phyloP scores from a whole-genome alignment of 257 asterid species.

The Anisodus acutangulus region DNA sequence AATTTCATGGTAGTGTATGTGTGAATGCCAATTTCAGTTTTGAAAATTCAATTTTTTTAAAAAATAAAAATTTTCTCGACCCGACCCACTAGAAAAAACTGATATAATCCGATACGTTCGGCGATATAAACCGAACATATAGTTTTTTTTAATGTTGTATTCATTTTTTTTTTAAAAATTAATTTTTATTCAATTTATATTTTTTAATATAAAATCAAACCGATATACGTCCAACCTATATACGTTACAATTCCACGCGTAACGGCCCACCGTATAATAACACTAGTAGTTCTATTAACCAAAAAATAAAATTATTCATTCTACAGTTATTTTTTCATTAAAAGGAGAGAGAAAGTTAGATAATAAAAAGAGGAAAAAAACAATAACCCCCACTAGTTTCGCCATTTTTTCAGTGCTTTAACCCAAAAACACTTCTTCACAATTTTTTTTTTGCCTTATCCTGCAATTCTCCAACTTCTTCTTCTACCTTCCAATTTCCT shows the following conservation, averaged over 20 bases:
- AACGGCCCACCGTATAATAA: constrained; percentile 54
- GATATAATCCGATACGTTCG: too few species aligned
- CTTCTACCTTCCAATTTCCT: constrained; percentile 29
- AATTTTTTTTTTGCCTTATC: neutral
- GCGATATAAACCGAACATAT: too few species aligned
- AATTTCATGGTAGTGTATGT: too few species aligned
- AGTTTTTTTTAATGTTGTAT: too few species aligned
- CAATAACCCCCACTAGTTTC: constrained; percentile 81
- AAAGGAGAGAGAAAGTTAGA: constrained; percentile 10
- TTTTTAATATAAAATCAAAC: too few species aligned
- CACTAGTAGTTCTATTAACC: neutral
- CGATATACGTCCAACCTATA: too few species aligned
- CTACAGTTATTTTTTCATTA: constrained; percentile 23
- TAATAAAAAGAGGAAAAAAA: constrained; percentile 36
- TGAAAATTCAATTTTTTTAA: too few species aligned
- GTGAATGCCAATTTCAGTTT: too few species aligned
- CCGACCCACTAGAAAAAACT: too few species aligned
- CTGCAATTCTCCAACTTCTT: constrained; percentile 28
- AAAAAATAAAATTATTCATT: neutral
- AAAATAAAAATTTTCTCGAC: too few species aligned
- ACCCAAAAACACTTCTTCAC: constrained; percentile 37
- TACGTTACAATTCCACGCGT: constrained; percentile 48
- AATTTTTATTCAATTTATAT: too few species aligned
- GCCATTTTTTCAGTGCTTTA: constrained; percentile 69
- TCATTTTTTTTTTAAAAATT: too few species aligned